Percentiles rank a stretch among this genome's conserved stretches.
Evolutionary conservation across 2,329 filamentous ascomycete species (phyloP).

Genomic region (Xylariaceae sp.): DNA sequence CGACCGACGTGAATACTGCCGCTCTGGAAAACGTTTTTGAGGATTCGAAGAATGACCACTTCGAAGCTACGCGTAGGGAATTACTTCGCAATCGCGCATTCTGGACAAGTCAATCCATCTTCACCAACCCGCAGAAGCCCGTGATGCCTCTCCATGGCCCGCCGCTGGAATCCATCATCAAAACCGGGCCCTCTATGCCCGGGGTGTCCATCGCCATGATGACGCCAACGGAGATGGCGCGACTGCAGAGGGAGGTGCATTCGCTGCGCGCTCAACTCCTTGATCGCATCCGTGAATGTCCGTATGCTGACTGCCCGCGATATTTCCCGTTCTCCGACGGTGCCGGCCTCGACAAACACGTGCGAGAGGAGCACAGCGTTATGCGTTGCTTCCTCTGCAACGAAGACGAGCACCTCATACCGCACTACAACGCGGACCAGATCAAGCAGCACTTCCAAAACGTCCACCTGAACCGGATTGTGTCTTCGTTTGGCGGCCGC

Average conservation of each 20-base stretch:
- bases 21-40: conserved; percentile 14
- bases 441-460: conserved; percentile 24
- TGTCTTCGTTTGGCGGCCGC: conserved; percentile 7
- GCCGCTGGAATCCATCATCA: conserved; percentile 37
- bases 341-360: conserved; percentile 35
- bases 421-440: conserved; percentile 23
- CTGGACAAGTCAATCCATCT: conserved; percentile 28
- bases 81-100: conserved; percentile 31
- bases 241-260: conserved; percentile 36
- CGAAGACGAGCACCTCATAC: conserved; percentile 30
- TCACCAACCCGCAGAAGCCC: conserved; percentile 31
- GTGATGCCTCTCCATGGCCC: conserved; percentile 36
- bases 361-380: conserved; percentile 32
- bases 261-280: conserved; percentile 35
- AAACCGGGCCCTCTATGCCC: conserved; percentile 34
- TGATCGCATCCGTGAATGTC: conserved; percentile 37
- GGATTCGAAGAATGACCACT: conserved; percentile 13
- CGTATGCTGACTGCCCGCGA: conserved; percentile 37
- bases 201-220: conserved; percentile 37
- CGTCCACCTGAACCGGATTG: conserved; percentile 20
- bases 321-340: conserved; percentile 31
- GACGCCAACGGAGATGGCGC: conserved; percentile 40
- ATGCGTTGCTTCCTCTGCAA: conserved; percentile 30
- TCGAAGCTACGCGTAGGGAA: conserved; percentile 6
- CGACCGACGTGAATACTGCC: not conserved